Percentiles rank a stretch among this genome's conserved stretches.
phyloP scores from a whole-genome alignment of 805 yeast genomes.

The Saturnispora bothae region DNA sequence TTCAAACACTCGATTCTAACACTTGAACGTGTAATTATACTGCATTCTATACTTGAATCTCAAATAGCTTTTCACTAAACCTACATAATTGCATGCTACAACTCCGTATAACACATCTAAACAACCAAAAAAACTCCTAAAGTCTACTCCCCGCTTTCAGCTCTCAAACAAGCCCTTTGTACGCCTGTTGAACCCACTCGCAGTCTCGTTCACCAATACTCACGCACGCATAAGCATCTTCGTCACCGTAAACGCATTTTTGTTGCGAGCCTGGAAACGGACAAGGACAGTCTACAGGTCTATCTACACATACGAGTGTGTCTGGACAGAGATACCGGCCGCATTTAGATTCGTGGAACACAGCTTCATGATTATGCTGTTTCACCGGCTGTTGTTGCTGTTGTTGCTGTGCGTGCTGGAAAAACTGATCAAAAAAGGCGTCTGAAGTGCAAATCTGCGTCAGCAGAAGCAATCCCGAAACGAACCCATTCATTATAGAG shows the following conservation, averaged over 20 bases:
- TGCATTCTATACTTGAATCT: no score
- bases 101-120: no score
- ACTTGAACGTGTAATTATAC: no score
- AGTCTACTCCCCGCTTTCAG: no score
- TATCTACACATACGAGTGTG: conserved; percentile 65
- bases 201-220: conserved; percentile 76
- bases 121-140: no score
- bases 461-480: no score
- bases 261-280: conserved; percentile 78
- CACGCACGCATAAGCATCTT: conserved; percentile 56
- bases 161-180: conserved; percentile 44
- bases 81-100: no score
- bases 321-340: conserved; percentile 68
- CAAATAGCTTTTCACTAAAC: no score
- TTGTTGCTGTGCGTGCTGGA: conserved; percentile 21
- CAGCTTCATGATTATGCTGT: conserved; percentile 28
- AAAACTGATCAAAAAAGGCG: conserved; percentile 19
- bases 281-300: conserved; percentile 75
- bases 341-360: conserved; percentile 31
- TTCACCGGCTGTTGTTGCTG: conserved; percentile 30
- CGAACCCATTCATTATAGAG: no score
- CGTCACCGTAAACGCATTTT: conserved; percentile 67
- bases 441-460: background rate
- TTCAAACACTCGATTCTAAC: no score
- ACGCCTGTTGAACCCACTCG: conserved; percentile 72